Base-by-base conservation (phyloP, 2,329 filamentous ascomycete species). In the Pseudogymnoascus sp. region DNA sequence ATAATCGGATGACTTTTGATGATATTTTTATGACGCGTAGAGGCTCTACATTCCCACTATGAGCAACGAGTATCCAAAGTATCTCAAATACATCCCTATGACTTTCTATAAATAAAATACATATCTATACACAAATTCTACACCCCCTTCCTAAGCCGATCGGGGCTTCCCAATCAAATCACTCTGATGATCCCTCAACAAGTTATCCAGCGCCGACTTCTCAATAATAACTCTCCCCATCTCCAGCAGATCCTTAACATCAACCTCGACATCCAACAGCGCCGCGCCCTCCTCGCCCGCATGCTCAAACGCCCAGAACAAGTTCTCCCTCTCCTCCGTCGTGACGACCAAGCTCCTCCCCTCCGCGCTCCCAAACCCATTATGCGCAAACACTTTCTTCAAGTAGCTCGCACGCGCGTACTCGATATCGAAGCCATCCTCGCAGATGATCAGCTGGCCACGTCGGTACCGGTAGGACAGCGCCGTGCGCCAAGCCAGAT, bases 201-300 rank as follows among this genome's bases (percentile, higher is more conserved):
- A 85, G 74, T 84, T 82, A 75, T 87, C 83, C 72, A 99, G 80
- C 36, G 93, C 93, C 44, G 79, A 78, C 74, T 89, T 85, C 83
- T 99, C 95, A 71, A 99, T 86, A 65, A 99, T 87, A 65, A 99
- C 79, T 71, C 92, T 86, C 62, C 90, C 89, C 62, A 88, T 87
- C 79, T 95, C 90, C 68, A 99, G 78, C 67, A 99, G 77, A 75
- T 97, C 90, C 83, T 97, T 99, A 67, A 99, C 91, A 76, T 97
- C 95, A 36, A 99, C 91, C 67, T 96, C 89, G n/a, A 82, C 79
- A 65, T 88, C 80, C 64, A 84, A 82, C 69, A 92, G 78, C 8
- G 88, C 87, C 63, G 86, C 83, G 19, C 89, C 91, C 66, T 92
- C 83, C 71, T 83, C 78, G 8, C 82, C 83, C 66, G 87, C 77